Percentiles rank a stretch among this genome's conserved stretches.
Conservation (phyloP, 2,329 filamentous ascomycete genomes). For the Verticillium alfalfae region DNA sequence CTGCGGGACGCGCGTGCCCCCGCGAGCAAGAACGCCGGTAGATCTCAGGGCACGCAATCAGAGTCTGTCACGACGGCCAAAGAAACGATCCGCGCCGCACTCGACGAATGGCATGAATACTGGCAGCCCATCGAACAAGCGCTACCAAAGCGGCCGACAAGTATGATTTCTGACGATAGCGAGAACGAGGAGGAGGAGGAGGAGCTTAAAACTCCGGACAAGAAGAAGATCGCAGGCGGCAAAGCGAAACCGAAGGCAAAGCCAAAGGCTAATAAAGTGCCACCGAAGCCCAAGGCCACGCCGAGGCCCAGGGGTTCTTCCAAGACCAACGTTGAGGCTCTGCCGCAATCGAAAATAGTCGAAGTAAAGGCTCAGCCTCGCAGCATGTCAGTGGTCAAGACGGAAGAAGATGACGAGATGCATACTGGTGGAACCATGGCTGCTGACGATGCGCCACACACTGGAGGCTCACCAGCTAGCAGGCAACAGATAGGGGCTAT, state of each 20-base stretch:
- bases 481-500: background rate
- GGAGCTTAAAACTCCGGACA: background rate
- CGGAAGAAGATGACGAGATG: background rate
- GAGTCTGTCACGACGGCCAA: background rate
- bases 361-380: background rate
- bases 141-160: background rate
- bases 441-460: background rate
- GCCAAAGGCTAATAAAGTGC: background rate
- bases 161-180: background rate
- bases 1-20: background rate
- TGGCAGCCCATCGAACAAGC: background rate
- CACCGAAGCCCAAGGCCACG: background rate
- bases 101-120: background rate
- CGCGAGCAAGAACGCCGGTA: background rate
- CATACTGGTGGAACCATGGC: background rate
- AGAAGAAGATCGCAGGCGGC: background rate
- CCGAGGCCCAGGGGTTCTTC: background rate
- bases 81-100: background rate
- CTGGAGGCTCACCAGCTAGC: background rate
- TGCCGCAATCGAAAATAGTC: background rate
- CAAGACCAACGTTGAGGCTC: background rate
- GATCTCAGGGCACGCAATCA: background rate
- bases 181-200: background rate
- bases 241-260: background rate
- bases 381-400: background rate